Conservation (phyloP, 2,329 filamentous ascomycete genomes). For the Corynespora cassiicola region DNA sequence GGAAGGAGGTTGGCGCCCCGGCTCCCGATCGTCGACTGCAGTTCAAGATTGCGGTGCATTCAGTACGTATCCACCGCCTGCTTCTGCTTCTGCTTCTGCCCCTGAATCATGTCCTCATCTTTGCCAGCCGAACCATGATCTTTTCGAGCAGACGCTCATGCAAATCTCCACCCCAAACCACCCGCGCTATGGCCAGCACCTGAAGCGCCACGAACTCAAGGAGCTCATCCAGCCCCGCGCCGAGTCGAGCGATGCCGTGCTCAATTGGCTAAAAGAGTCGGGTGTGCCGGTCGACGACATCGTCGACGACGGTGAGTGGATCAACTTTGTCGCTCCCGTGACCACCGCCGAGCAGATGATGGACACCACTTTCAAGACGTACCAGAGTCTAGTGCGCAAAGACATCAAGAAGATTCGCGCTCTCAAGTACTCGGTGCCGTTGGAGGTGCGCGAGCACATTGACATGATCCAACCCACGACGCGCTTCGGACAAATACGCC, state of each 20-base stretch:
- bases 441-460: conserved; percentile 60
- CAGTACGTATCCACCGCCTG: conserved; percentile 31
- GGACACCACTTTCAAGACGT: conserved; percentile 64
- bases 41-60: conserved; percentile 48
- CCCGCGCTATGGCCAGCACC: conserved; percentile 65
- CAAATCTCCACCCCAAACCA: conserved; percentile 68
- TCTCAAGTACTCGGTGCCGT: conserved; percentile 67
- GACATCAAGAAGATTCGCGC: conserved; percentile 59
- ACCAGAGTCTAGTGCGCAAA: conserved; percentile 54
- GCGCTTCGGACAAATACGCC: conserved; percentile 60
- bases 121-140: conserved; percentile 54
- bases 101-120: conserved; percentile 20
- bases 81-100: background rate
- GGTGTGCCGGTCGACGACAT: conserved; percentile 56
- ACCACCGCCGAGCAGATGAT: conserved; percentile 62
- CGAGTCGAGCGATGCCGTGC: conserved; percentile 56
- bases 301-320: conserved; percentile 64
- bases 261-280: conserved; percentile 62
- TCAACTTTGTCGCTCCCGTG: conserved; percentile 63
- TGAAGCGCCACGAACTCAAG: conserved; percentile 66
- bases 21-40: conserved; percentile 38
- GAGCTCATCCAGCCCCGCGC: conserved; percentile 59
- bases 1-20: conserved; percentile 42
- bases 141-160: conserved; percentile 65
- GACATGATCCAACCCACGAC: conserved; percentile 72